Evolutionary conservation across 768 basidiomycete species (phyloP), one percentile per base, ranked within the genome.

Genomic region (Amanita jacksonii): DNA sequence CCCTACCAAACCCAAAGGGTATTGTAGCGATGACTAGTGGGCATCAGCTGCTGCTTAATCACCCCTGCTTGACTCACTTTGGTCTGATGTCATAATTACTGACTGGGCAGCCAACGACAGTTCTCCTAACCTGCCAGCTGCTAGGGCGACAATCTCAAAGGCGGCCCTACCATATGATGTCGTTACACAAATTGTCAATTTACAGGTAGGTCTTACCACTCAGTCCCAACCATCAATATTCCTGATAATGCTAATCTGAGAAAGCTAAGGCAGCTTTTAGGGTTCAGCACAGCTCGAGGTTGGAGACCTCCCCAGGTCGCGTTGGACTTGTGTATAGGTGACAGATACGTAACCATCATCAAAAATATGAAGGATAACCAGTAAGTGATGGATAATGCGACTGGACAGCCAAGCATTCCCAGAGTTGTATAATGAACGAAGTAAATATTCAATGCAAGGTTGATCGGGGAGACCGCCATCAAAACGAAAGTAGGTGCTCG

Each of bases 141-240:
- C 80, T 18, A 88, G 63, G 3, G 85, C 82, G 8, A 87, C 85
- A 30, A 87, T 84, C 55, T 88, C 85, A 51, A 87, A 88, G 0
- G 84, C 81, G 34, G 79, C 80, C 84, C 84, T 85, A 43, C 13
- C 37, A 30, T 27, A 18, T 46, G 41, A 24, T 31, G 46, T 20
- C 28, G 28, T 5, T 31, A 24, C 27, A 22, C 30, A 32, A 15
- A 33, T 33, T 46, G n/a, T 24, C 27, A 37, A 1, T 15, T 12
- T 25, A 23, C 22, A 19, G 43, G 30, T 25, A 30, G 30, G 19
- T 47, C 69, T 43, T 54, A 84, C 84, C 84, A 88, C 65, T 88
- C 85, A 3, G 83, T 84, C 16, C 80, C 81, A 22, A 85, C 74
- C 83, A 85, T 85, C 20, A 85, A 52, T 34, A 87, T 82, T 0